phyloP scores from a whole-genome alignment of 2,329 filamentous ascomycete genomes.

The Fusarium algeriense region DNA sequence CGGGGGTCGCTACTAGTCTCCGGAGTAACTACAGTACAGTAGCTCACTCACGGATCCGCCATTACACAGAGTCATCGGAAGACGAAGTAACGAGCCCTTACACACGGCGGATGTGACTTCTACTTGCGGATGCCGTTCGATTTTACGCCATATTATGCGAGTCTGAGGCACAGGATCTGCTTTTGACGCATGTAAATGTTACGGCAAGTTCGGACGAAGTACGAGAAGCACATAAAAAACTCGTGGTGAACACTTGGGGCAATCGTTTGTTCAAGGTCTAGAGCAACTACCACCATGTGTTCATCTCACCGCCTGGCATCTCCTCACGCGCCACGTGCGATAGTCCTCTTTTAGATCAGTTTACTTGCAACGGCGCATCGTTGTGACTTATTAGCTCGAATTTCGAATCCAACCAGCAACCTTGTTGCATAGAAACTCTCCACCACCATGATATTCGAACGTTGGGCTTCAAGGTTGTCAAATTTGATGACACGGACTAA shows the following conservation, averaged over 20 bases:
- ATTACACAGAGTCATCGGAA: conserved; percentile 13
- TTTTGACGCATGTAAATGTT: conserved; percentile 13
- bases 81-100: conserved; percentile 20
- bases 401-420: conserved; percentile 9
- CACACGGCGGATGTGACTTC: conserved; percentile 6
- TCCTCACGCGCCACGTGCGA: conserved; percentile 27
- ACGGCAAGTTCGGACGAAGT: conserved; percentile 25
- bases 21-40: conserved; percentile 8
- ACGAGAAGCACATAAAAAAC: not conserved
- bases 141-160: conserved; percentile 26
- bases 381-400: conserved; percentile 24
- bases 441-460: conserved; percentile 26
- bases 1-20: conserved; percentile 12
- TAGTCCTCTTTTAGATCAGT: conserved; percentile 30
- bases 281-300: conserved; percentile 1
- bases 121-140: conserved; percentile 15
- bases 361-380: conserved; percentile 30
- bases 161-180: conserved; percentile 10
- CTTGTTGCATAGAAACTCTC: conserved; percentile 30
- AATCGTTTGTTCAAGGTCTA: conserved; percentile 4
- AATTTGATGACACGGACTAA: conserved; percentile 8
- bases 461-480: conserved; percentile 16
- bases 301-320: conserved; percentile 21
- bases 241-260: conserved; percentile 14
- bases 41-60: conserved; percentile 5